A percentile compares a stretch with the other conserved stretches of the same genome.
Conservation (phyloP, 1,139 yeast species). For the Pneumocystis sp. region DNA sequence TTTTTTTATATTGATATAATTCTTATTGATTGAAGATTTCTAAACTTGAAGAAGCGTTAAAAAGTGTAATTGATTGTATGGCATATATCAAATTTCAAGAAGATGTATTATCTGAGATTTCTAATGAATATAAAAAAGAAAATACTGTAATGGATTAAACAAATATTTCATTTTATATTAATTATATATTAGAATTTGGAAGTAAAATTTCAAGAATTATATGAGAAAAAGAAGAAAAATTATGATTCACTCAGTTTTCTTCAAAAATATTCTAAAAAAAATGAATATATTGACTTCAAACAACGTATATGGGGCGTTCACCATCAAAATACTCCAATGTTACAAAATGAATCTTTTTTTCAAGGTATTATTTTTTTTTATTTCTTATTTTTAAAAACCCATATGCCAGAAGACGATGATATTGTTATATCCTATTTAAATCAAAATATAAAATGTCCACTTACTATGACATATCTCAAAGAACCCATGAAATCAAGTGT, state of each 20-base stretch:
- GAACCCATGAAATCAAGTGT: neutral
- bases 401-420: neutral
- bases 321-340: neutral
- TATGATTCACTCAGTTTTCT: neutral
- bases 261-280: neutral
- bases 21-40: neutral
- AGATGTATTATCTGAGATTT: neutral
- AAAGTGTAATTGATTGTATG: slow-evolving; percentile 1
- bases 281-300: slow-evolving; percentile 1
- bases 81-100: neutral
- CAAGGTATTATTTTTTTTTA: neutral
- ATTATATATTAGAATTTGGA: neutral
- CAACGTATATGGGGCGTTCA: neutral
- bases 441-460: slow-evolving; percentile 1
- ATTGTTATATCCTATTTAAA: neutral
- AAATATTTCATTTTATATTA: neutral
- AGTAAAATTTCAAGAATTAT: neutral
- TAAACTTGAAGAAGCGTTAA: slow-evolving; percentile 1
- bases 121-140: neutral
- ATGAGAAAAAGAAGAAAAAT: neutral
- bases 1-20: neutral
- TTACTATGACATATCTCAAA: neutral
- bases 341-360: neutral
- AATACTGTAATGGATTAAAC: neutral
- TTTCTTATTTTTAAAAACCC: neutral